Conservation (phyloP, 139 green algal genomes). For the Bryopsis sp. region DNA sequence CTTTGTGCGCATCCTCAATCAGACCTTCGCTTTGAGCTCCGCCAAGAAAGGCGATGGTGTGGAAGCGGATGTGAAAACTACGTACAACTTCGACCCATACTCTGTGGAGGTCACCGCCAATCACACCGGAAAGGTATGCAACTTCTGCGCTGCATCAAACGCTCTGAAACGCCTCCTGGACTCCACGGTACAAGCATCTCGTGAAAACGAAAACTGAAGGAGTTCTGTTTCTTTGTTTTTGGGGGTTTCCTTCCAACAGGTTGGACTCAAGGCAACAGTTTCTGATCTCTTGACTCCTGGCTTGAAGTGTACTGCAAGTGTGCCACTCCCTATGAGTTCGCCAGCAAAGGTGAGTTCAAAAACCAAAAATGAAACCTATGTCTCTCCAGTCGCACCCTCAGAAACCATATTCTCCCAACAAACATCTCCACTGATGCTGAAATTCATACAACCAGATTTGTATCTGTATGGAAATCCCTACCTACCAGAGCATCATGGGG, state of each 20-base stretch:
- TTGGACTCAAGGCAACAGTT: constrained; percentile 4
- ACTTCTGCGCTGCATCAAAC: neutral
- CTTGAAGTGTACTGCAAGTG: neutral
- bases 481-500: neutral
- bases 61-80: neutral
- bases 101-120: neutral
- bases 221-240: neutral
- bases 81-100: constrained; percentile 11
- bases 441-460: neutral
- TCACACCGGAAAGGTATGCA: constrained; percentile 4
- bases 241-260: neutral
- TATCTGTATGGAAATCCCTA: neutral
- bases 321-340: neutral
- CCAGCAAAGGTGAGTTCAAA: constrained; percentile 11
- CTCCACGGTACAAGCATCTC: neutral
- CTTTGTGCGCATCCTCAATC: too few species aligned
- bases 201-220: neutral
- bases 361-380: neutral
- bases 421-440: neutral
- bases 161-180: neutral
- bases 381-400: neutral
- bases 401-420: neutral
- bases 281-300: constrained; percentile 13
- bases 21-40: constrained; percentile 4
- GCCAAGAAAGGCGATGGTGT: constrained; percentile 6